Conservation (phyloP, 805 yeast genomes). For the Lipomyces kockii region DNA sequence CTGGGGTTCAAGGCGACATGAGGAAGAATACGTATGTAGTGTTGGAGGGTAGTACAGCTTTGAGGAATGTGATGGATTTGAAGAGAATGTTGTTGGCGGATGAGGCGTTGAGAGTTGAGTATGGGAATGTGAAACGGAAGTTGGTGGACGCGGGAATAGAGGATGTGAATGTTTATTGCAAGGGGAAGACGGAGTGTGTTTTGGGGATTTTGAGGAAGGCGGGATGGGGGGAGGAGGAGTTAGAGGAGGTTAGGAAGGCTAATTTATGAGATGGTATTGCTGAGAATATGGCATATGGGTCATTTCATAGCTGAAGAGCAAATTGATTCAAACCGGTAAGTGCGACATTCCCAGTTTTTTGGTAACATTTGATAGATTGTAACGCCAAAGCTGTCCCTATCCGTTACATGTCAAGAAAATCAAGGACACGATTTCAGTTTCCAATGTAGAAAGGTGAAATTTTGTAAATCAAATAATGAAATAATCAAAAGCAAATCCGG, state of each 20-base stretch:
- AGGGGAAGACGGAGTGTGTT: neutral
- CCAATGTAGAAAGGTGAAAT: too few relatives aligned
- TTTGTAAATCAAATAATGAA: too few relatives aligned
- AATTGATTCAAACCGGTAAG: too few relatives aligned
- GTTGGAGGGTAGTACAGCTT: neutral
- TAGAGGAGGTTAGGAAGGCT: constrained; percentile 1
- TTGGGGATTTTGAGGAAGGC: neutral
- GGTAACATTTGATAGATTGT: too few relatives aligned
- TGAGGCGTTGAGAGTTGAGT: constrained; percentile 2
- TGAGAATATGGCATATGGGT: too few relatives aligned
- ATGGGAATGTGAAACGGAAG: neutral
- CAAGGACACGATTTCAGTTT: too few relatives aligned
- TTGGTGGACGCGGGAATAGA: neutral
- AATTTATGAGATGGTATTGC: neutral
- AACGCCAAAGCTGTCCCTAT: too few relatives aligned
- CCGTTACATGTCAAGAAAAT: too few relatives aligned
- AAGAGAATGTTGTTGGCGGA: constrained; percentile 3
- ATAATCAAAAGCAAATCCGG: too few relatives aligned
- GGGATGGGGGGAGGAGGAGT: constrained; percentile 1
- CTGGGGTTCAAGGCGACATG: neutral
- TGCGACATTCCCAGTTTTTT: too few relatives aligned
- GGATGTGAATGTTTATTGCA: neutral
- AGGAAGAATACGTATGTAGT: constrained; percentile 1
- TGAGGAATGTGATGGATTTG: neutral
- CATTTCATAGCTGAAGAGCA: too few relatives aligned